These are phyloP conservation scores for Pyrrhoderma noxium DNA, from an alignment of 1,284 basidiomycete species.

Conservation along the genomic window DNA sequence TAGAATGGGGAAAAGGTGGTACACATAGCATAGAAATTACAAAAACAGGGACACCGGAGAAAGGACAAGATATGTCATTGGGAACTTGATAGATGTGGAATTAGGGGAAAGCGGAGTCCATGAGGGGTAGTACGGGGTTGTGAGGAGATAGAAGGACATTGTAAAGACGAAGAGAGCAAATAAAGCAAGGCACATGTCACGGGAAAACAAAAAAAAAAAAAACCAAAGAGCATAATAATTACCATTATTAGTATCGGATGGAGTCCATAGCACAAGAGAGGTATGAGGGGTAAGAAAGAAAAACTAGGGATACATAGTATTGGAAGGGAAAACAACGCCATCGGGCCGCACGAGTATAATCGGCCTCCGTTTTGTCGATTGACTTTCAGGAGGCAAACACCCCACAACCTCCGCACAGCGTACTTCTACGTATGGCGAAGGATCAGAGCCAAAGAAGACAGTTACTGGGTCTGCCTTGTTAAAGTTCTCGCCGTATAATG, in stretches of 20 bases:
- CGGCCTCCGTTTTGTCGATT: conserved; percentile 59
- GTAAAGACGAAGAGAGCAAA: conserved; percentile 19
- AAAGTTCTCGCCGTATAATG: conserved; percentile 88
- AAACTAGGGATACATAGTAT: conserved; percentile 67
- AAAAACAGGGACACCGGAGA: no score
- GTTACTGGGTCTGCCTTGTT: conserved; percentile 68
- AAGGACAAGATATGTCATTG: no score
- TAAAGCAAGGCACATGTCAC: no score
- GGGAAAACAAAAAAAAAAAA: no score
- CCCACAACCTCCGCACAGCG: conserved; percentile 84
- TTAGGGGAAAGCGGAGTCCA: no score
- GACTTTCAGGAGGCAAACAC: conserved; percentile 64
- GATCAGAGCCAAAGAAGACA: conserved; percentile 86
- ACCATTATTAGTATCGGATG: no score
- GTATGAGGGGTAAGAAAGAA: not conserved
- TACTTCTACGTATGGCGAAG: conserved; percentile 81
- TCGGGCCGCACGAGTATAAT: conserved; percentile 84
- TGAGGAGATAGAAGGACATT: conserved; percentile 17
- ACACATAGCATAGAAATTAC: no score
- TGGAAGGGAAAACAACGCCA: conserved; percentile 90
- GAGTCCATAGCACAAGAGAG: no score
- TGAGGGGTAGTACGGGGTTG: conserved; percentile 15
- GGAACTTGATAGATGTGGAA: no score
- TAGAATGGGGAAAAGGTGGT: no score
- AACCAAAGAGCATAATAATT: no score